Evolutionary conservation across 192 early-diverging fungal genomes (phyloP), one percentile per base, ranked within the genome.

Genomic region (Radiomyces spectabilis): DNA sequence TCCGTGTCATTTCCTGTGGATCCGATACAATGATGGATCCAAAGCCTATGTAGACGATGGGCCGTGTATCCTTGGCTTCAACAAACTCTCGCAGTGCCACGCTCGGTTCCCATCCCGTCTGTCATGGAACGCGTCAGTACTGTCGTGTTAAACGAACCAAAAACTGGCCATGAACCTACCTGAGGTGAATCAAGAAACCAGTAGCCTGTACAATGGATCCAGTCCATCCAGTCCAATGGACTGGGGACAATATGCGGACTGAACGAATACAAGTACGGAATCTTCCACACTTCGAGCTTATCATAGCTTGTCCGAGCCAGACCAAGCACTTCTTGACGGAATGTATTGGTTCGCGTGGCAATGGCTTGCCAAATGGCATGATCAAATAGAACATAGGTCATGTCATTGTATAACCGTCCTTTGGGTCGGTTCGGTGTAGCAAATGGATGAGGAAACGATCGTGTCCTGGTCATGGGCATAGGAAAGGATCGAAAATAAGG

Each of bases 381-480:
- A 30, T 89, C 86, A 53, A 84, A 75, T 57, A 87, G 53, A 5
- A 78, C 75, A 55, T 84, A 81, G 1, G 84, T 82, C 70, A 82
- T 77, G 35, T 82, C 73, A 56, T 89, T 89, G 49, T 78, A 83
- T 0, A 59, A 45, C 4, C 62, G 52, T 19, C 75, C 74, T 6
- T 75, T 50, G 22, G 68, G 63, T n/a, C 59, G 57, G 26, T 79
- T 72, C 4, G 76, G 73, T 0, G 80, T 74, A 2, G 77, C 81
- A 37, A 86, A 78, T 2, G 87, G 85, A 53, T 89, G 87, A 29
- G 87, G 85, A 55, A 82, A 89, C 7, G 72, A 65, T 22, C 74
- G 57, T n/a, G 87, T 89, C 8, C 81, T 64, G n/a, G 80, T 85
- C 87, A 84, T 86, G 3, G 85, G 85, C 80, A 89, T 85, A 6